Conservation (phyloP, 352 stramenopile genomes). For the Phytophthora pinifolia region DNA sequence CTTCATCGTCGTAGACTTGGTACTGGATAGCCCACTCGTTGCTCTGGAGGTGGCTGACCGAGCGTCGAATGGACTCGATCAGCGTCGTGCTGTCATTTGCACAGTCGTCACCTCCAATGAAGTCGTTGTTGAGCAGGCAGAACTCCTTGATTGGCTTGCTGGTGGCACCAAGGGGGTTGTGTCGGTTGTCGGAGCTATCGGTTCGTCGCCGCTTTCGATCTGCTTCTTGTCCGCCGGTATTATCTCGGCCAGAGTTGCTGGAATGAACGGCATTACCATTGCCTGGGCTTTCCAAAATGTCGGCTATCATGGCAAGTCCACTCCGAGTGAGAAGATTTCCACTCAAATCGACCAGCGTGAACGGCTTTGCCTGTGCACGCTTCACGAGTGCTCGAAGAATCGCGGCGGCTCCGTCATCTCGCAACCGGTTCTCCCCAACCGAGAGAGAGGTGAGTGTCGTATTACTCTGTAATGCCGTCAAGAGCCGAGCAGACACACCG, state of each 20-base stretch:
- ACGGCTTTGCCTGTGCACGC: constrained; percentile 41
- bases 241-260: neutral
- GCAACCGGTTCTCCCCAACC: constrained; percentile 68
- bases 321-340: constrained; percentile 72
- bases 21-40: constrained; percentile 65
- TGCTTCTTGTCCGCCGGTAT: constrained; percentile 1
- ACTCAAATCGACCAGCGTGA: constrained; percentile 58
- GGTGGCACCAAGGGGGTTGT: neutral
- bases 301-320: constrained; percentile 41
- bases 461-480: constrained; percentile 54
- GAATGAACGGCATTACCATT: constrained; percentile 1
- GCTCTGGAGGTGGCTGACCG: constrained; percentile 50
- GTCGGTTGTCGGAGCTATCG: constrained; percentile 7
- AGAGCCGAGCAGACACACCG: constrained; percentile 51
- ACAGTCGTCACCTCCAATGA: constrained; percentile 26
- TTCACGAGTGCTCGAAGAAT: constrained; percentile 56
- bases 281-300: constrained; percentile 30
- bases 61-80: constrained; percentile 31
- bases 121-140: constrained; percentile 74
- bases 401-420: constrained; percentile 48
- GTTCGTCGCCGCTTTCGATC: constrained; percentile 37
- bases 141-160: constrained; percentile 46
- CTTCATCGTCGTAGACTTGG: constrained; percentile 86
- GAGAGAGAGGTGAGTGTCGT: constrained; percentile 48
- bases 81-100: constrained; percentile 25